Conservation (phyloP, 2,329 filamentous ascomycete species). For the Hymenoscyphus occultus region DNA sequence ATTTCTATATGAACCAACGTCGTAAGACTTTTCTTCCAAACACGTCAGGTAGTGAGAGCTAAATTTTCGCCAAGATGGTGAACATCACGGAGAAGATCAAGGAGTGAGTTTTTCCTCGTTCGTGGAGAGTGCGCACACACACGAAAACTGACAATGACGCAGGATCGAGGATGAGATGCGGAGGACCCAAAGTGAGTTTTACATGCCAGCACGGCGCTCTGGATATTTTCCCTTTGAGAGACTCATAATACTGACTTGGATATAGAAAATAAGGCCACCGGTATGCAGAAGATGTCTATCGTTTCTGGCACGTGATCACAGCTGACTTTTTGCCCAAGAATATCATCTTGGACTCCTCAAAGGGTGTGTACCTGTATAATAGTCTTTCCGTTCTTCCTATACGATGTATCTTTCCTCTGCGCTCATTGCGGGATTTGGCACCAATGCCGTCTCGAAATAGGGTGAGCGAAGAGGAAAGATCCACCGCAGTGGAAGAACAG, state of each 20-base stretch:
- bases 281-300: constrained; percentile 51
- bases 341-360: constrained; percentile 97
- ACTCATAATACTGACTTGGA: constrained; percentile 12
- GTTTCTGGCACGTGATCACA: constrained; percentile 30
- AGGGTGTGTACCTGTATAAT: constrained; percentile 58
- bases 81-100: constrained; percentile 99
- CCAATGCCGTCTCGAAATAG: too few relatives aligned
- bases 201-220: not conserved
- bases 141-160: constrained; percentile 12
- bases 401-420: too few relatives aligned
- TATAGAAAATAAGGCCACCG: constrained; percentile 96
- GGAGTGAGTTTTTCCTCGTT: constrained; percentile 61
- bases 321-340: constrained; percentile 55
- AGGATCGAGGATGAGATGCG: constrained; percentile 99
- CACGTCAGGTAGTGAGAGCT: not conserved
- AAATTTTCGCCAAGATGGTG: constrained; percentile 66
- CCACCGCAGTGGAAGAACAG: too few relatives aligned
- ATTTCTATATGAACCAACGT: not conserved
- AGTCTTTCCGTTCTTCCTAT: too few relatives aligned
- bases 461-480: too few relatives aligned
- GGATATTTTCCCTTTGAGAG: not conserved
- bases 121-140: constrained; percentile 16
- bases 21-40: not conserved
- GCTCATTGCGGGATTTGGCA: too few relatives aligned
- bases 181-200: constrained; percentile 85